phyloP scores from a whole-genome alignment of 2,329 filamentous ascomycete genomes.

The Talaromyces sp. region DNA sequence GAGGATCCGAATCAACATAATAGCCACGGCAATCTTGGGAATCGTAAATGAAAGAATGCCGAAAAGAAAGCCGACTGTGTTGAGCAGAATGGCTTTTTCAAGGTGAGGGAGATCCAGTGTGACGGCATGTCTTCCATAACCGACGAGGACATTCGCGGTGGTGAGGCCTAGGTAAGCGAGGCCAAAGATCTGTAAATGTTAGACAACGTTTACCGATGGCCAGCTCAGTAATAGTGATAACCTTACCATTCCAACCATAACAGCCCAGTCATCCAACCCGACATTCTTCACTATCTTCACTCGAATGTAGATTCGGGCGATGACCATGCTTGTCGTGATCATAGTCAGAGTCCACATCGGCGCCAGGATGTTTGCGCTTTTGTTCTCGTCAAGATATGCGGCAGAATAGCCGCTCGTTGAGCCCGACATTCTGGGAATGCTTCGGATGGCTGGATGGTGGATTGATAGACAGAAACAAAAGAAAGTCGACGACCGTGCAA shows the following conservation, averaged over 20 bases:
- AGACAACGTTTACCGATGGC: background rate
- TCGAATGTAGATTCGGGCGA: constrained; percentile 34
- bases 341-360: constrained; percentile 32
- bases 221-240: background rate
- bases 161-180: constrained; percentile 37
- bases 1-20: constrained; percentile 26
- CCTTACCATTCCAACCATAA: constrained; percentile 30
- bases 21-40: constrained; percentile 29
- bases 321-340: constrained; percentile 32
- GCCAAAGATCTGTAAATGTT: constrained; percentile 31
- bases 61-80: constrained; percentile 28
- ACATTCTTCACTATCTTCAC: constrained; percentile 31
- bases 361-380: constrained; percentile 34
- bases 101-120: constrained; percentile 27
- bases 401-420: constrained; percentile 1
- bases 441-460: background rate
- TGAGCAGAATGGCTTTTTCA: constrained; percentile 26
- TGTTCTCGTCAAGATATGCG: constrained; percentile 23
- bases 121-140: constrained; percentile 42
- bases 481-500: background rate
- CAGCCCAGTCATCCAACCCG: constrained; percentile 40
- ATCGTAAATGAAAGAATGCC: constrained; percentile 29
- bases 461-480: background rate
- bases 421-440: constrained; percentile 10
- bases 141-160: constrained; percentile 36